phyloP scores from a whole-genome alignment of 345 rosid species.

The Acer campestre region DNA sequence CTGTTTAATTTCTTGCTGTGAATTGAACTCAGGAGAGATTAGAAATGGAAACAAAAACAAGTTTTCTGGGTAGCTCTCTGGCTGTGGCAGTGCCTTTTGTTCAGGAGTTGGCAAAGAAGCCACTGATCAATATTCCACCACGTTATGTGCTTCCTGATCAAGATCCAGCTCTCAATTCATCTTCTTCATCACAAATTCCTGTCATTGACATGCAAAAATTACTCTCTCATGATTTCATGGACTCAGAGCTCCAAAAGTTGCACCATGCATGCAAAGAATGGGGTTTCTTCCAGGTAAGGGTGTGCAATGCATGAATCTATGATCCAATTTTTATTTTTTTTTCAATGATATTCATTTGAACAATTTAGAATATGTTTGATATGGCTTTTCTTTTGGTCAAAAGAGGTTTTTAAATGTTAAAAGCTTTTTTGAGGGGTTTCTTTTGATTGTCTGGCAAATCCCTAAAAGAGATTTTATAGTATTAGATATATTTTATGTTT shows the following conservation, averaged over 20 bases:
- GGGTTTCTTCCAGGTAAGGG: constrained; percentile 30
- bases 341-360: too few relatives aligned
- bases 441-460: too few relatives aligned
- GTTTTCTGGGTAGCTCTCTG: not conserved
- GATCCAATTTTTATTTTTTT: too few relatives aligned
- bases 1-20: not conserved
- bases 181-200: constrained; percentile 14
- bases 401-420: too few relatives aligned
- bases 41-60: not conserved
- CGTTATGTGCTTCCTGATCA: constrained; percentile 9
- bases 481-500: too few relatives aligned
- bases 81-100: constrained; percentile 11
- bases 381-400: too few relatives aligned
- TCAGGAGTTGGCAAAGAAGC: constrained; percentile 13
- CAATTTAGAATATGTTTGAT: too few relatives aligned
- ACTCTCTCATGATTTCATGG: not conserved
- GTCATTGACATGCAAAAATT: constrained; percentile 21
- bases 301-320: not conserved
- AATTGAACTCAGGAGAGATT: not conserved
- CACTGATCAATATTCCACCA: constrained; percentile 2
- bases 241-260: constrained; percentile 23
- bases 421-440: too few relatives aligned
- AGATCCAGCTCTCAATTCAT: not conserved
- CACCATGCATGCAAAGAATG: constrained; percentile 27
- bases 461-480: too few relatives aligned